Evolutionary conservation across 805 yeast genomes (phyloP).

Genomic region (Kluyveromyces dobzhanskii): DNA sequence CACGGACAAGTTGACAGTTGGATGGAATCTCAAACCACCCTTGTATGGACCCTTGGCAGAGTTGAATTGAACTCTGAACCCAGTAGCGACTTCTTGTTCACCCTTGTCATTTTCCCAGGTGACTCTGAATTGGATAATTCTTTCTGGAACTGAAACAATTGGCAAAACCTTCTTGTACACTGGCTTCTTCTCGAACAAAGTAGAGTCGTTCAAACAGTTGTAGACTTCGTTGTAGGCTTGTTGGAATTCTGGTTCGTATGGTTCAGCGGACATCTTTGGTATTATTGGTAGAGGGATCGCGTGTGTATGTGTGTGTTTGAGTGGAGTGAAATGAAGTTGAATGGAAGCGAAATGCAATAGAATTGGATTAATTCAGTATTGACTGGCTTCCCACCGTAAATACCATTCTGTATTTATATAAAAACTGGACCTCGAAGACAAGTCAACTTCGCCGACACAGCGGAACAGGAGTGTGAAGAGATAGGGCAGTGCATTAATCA

Average conservation of each 20-base stretch:
- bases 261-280: conserved; percentile 5
- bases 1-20: conserved; percentile 89
- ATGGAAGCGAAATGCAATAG: too few relatives aligned
- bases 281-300: background rate
- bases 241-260: conserved; percentile 93
- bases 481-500: too few relatives aligned
- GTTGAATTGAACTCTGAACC: conserved; percentile 97
- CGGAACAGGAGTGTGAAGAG: too few relatives aligned
- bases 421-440: too few relatives aligned
- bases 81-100: conserved; percentile 85
- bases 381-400: too few relatives aligned
- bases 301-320: too few relatives aligned
- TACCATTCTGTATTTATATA: too few relatives aligned
- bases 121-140: conserved; percentile 94
- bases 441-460: too few relatives aligned
- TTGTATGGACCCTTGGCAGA: conserved; percentile 98
- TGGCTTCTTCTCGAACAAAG: conserved; percentile 82
- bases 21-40: conserved; percentile 98
- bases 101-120: conserved; percentile 97
- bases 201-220: conserved; percentile 82
- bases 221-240: conserved; percentile 95
- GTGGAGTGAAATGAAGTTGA: too few relatives aligned
- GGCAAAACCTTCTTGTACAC: conserved; percentile 82
- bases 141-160: conserved; percentile 90
- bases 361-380: too few relatives aligned